Evolutionary conservation across 768 basidiomycete genomes (phyloP), one percentile per base, ranked within the genome.

Genomic region (Collybiopsis luxurians): DNA sequence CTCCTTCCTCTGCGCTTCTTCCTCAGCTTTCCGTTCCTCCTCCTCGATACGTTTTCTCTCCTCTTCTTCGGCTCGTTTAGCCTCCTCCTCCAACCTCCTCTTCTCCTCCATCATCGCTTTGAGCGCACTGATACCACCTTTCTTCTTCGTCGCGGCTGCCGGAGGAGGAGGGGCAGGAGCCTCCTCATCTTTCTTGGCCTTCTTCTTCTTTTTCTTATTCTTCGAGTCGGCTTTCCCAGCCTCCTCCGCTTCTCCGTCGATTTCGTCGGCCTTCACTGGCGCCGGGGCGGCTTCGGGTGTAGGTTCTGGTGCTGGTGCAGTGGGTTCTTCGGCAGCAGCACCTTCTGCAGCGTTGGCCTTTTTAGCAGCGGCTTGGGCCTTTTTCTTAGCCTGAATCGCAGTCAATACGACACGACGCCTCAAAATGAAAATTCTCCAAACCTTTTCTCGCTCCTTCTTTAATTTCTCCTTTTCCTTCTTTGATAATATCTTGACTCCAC

Each of bases 391-490:
- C 92, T 95, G 66, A 2, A 61, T 56, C 55, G 52, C 49, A 1
- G 53, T 60, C 13, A 51, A 60, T 30, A 49, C 40, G 36, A 24
- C n/a, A 50, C 59, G 28, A 55, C 45, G 39, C 55, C 53, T 40
- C 23, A 45, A 2, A 23, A 38, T 38, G 9, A 38, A 17, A 38
- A 38, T 9, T 9, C 7, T 38, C 7, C 65, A 47, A 34, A 88
- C 94, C 88, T 97, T 97, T 76, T 97, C 95, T 51, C 86, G 84
- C 73, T 98, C 95, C 75, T 98, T 98, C 83, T 98, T 98, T 59
- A 96, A 76, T 69, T 87, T 87, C 70, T 98, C 95, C 75, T 98
- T 98, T 79, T 98, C 92, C 70, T 96, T 97, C 76, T 98, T 98
- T 17, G 89, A 87, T 34, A 97, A 72, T 30, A 96, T 68, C 71